These are phyloP conservation scores for Epichloe gansuensis DNA, from an alignment of 2,329 filamentous ascomycete genomes.

Conservation along the genomic window DNA sequence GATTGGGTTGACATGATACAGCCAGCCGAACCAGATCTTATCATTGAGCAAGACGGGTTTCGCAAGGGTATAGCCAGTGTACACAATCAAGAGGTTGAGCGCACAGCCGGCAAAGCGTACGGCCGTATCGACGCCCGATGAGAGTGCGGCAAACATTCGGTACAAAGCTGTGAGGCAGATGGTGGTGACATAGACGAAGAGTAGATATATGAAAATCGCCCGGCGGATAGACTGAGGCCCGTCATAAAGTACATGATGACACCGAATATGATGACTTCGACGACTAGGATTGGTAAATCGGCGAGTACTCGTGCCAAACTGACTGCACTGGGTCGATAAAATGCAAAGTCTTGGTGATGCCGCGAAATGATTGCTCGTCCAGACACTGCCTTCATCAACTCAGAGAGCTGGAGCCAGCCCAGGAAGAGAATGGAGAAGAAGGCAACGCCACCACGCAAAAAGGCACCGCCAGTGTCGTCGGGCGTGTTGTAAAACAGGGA, in stretches of 20 bases:
- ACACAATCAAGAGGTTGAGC: constrained; percentile 36
- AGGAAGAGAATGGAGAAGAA: constrained; percentile 45
- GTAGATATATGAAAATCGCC: constrained; percentile 33
- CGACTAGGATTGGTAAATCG: constrained; percentile 32
- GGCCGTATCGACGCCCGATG: constrained; percentile 3
- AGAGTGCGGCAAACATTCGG: constrained; percentile 17
- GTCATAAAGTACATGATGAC: constrained; percentile 35
- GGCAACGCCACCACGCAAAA: constrained; percentile 34
- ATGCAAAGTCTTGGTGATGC: constrained; percentile 24
- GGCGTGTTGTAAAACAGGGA: constrained; percentile 64
- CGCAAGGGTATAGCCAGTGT: constrained; percentile 38
- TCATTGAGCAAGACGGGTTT: constrained; percentile 39
- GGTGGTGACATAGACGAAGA: constrained; percentile 38
- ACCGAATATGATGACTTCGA: constrained; percentile 22
- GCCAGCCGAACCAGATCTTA: constrained; percentile 55
- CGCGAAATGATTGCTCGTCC: constrained; percentile 28
- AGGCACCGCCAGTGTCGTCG: constrained; percentile 49
- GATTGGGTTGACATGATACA: constrained; percentile 54
- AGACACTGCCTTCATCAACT: constrained; percentile 26
- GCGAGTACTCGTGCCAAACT: constrained; percentile 24
- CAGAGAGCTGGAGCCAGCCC: constrained; percentile 12
- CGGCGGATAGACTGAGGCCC: constrained; percentile 25
- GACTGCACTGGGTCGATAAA: constrained; percentile 26
- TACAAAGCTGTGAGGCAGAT: constrained; percentile 56
- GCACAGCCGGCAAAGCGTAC: constrained; percentile 35